These are phyloP conservation scores for Scutellaria baicalensis DNA, from an alignment of 257 asterid species.

Conservation along the genomic window DNA sequence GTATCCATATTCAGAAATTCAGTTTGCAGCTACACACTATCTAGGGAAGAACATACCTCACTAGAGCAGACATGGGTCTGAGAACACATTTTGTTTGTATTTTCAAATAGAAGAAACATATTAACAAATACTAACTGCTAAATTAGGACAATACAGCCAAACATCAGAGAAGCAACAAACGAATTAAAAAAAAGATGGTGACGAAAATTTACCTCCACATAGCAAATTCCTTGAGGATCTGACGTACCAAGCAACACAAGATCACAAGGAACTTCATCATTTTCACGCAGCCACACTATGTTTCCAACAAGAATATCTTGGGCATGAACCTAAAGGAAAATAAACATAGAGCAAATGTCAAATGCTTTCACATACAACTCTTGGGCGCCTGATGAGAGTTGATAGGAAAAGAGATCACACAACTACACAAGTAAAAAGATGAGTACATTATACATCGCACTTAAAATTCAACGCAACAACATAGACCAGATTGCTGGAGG, in stretches of 20 bases:
- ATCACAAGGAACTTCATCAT: slow-evolving; percentile 99
- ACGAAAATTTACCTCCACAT: slow-evolving; percentile 66
- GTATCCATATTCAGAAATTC: not conserved
- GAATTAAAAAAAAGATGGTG: not conserved
- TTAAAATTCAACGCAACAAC: no score
- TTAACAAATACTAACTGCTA: not conserved
- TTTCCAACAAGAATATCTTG: slow-evolving; percentile 87
- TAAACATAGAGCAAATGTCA: slow-evolving; percentile 7
- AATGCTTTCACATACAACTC: not conserved
- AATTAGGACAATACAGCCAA: not conserved
- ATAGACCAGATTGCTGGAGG: no score
- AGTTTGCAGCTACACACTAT: not conserved
- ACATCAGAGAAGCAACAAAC: slow-evolving; percentile 13
- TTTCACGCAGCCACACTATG: slow-evolving; percentile 97
- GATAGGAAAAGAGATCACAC: no score
- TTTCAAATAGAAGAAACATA: not conserved
- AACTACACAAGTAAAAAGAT: no score
- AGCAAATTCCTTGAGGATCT: slow-evolving; percentile 89
- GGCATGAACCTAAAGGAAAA: slow-evolving; percentile 65
- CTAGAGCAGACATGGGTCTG: not conserved
- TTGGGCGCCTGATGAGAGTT: not conserved
- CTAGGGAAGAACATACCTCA: not conserved
- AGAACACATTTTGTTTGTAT: not conserved
- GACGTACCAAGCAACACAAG: slow-evolving; percentile 89
- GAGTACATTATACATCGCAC: no score